A percentile compares a stretch with the other conserved stretches of the same genome.
Conservation (phyloP, 768 basidiomycete species). For the Kondoa malvinella region DNA sequence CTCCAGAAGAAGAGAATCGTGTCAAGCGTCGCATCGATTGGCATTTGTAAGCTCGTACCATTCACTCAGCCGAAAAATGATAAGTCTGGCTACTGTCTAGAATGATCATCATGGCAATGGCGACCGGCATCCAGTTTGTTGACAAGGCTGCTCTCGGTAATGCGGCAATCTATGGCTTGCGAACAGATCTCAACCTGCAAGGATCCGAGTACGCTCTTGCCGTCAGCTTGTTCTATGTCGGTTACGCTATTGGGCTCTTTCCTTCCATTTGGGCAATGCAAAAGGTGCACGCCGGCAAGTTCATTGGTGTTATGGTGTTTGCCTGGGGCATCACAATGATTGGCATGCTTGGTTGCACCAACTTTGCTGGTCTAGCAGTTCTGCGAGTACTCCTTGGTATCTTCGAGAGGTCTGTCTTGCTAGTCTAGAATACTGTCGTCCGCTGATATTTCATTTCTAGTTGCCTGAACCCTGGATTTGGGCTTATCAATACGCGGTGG, state of each 20-base stretch:
- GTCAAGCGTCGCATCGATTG: background rate
- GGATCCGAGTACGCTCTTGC: background rate
- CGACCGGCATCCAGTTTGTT: background rate
- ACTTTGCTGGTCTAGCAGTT: background rate
- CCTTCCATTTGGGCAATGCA: background rate
- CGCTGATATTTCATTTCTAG: background rate
- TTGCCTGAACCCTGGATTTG: background rate
- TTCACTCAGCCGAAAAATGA: background rate
- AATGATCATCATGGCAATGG: background rate
- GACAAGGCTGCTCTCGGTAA: conserved; percentile 6
- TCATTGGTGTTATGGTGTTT: background rate
- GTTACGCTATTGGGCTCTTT: background rate
- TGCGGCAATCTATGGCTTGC: conserved; percentile 5
- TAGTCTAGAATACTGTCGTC: too few relatives aligned
- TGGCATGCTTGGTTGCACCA: background rate
- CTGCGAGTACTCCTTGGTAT: background rate
- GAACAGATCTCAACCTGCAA: background rate
- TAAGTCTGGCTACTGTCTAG: background rate
- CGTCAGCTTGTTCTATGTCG: background rate
- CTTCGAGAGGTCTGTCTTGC: too few relatives aligned
- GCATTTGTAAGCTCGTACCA: background rate
- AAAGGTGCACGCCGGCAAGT: background rate
- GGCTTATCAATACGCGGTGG: background rate
- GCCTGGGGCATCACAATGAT: background rate
- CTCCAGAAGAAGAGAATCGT: background rate